Percentiles rank a stretch among this genome's conserved stretches.
These are phyloP conservation scores for Phytomonas sp. DNA, from an alignment of 208 protist genomes.

Conservation along the genomic window DNA sequence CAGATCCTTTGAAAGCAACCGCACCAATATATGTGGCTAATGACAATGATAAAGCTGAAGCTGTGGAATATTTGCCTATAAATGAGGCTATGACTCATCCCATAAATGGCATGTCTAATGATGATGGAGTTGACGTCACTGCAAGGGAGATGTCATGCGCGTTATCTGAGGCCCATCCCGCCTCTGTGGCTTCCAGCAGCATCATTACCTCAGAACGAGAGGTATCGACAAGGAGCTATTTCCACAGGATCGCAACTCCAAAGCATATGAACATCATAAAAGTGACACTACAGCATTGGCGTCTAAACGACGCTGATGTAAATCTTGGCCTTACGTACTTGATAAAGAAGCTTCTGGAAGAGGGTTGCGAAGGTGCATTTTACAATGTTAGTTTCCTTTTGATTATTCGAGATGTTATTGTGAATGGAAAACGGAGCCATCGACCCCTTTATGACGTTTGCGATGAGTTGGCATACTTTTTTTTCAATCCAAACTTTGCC, in stretches of 20 bases:
- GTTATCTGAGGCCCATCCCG: conserved; percentile 18
- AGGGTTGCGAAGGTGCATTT: conserved; percentile 46
- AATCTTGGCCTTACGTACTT: conserved; percentile 73
- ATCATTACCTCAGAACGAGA: conserved; percentile 57
- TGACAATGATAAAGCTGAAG: background rate
- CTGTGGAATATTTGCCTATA: background rate
- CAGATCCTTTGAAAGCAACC: background rate
- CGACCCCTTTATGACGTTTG: conserved; percentile 57
- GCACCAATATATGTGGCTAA: background rate
- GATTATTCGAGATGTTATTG: conserved; percentile 63
- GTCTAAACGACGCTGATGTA: conserved; percentile 64
- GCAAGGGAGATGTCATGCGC: conserved; percentile 8
- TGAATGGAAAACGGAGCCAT: conserved; percentile 58
- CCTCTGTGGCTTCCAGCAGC: conserved; percentile 25
- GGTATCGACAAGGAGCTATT: conserved; percentile 60
- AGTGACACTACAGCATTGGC: conserved; percentile 65
- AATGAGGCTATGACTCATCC: background rate
- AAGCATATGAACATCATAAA: conserved; percentile 64
- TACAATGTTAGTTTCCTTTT: conserved; percentile 74
- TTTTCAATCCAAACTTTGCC: conserved; percentile 78
- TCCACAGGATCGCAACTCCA: conserved; percentile 51
- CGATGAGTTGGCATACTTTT: conserved; percentile 73
- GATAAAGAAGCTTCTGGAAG: conserved; percentile 48
- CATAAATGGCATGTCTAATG: background rate
- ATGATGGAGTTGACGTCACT: conserved; percentile 9